Conservation (phyloP, 2,329 filamentous ascomycete genomes). For the Drechslerella stenobrocha region DNA sequence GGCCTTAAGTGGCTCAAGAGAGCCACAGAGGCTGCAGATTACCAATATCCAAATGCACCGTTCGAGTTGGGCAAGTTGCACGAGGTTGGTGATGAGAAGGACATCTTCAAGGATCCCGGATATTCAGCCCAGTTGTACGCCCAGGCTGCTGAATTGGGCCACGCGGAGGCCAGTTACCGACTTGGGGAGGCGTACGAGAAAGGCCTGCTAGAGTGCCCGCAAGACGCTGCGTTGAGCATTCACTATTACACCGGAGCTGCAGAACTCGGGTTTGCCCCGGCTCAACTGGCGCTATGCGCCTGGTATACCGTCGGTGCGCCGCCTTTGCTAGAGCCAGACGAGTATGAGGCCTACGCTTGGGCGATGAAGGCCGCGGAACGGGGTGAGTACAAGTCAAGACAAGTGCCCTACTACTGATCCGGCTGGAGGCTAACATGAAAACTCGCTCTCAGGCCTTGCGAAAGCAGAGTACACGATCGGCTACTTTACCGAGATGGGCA, state of each 20-base stretch:
- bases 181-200: conserved; percentile 98
- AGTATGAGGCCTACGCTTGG: conserved; percentile 96
- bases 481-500: conserved; percentile 98
- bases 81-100: conserved; percentile 89
- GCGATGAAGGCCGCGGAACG: conserved; percentile 80
- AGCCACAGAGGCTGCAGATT: conserved; percentile 83
- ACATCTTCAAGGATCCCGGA: conserved; percentile 84
- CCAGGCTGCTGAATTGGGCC: conserved; percentile 86
- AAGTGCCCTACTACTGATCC: neutral
- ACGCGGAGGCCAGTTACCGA: conserved; percentile 80
- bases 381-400: conserved; percentile 63
- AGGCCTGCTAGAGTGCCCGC: conserved; percentile 80
- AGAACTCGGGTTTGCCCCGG: conserved; percentile 76
- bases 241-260: conserved; percentile 97
- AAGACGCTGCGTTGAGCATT: conserved; percentile 87
- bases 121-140: conserved; percentile 95
- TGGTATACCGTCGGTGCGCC: conserved; percentile 98
- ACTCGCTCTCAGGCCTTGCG: conserved; percentile 55
- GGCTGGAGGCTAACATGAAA: conserved; percentile 13
- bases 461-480: conserved; percentile 92
- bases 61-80: conserved; percentile 88
- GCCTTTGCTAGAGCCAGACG: conserved; percentile 88
- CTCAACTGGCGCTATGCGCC: conserved; percentile 97
- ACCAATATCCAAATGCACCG: conserved; percentile 88
- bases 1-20: conserved; percentile 96